These are phyloP conservation scores for Dendrobium officinale DNA, from an alignment of 106 monocot genomes.

Conservation along the genomic window DNA sequence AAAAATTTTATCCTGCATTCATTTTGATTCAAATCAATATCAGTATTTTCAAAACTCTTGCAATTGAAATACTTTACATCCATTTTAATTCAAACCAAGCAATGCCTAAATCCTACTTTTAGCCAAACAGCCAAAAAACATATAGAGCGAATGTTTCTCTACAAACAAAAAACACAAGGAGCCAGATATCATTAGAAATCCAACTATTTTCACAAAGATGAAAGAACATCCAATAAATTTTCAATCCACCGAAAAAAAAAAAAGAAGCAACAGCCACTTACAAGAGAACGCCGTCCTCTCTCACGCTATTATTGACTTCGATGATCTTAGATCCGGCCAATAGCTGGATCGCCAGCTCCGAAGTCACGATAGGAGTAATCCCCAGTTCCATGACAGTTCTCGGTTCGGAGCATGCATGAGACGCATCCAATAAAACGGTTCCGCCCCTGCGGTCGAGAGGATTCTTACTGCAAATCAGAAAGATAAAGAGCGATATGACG, in stretches of 20 bases:
- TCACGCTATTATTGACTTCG: conserved; percentile 16
- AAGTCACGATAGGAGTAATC: conserved; percentile 19
- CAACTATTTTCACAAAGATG: not conserved
- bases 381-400: conserved; percentile 26
- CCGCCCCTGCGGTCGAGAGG: conserved; percentile 15
- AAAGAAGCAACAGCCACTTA: conserved; percentile 5
- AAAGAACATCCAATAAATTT: not conserved
- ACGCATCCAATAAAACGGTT: conserved; percentile 23
- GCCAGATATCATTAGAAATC: not conserved
- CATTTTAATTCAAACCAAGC: too few relatives aligned
- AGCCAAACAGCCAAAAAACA: too few relatives aligned
- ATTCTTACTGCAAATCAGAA: conserved; percentile 19
- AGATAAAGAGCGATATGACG: conserved; percentile 16
- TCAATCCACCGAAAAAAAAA: not conserved
- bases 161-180: not conserved
- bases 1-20: too few relatives aligned
- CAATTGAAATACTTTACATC: too few relatives aligned
- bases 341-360: conserved; percentile 20
- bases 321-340: conserved; percentile 22
- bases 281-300: conserved; percentile 23
- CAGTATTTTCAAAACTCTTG: too few relatives aligned
- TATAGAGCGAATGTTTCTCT: not conserved
- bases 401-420: conserved; percentile 23
- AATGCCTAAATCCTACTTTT: too few relatives aligned
- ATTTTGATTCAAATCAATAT: too few relatives aligned